phyloP scores from a whole-genome alignment of 345 rosid species.

The Ceriops zippeliana region DNA sequence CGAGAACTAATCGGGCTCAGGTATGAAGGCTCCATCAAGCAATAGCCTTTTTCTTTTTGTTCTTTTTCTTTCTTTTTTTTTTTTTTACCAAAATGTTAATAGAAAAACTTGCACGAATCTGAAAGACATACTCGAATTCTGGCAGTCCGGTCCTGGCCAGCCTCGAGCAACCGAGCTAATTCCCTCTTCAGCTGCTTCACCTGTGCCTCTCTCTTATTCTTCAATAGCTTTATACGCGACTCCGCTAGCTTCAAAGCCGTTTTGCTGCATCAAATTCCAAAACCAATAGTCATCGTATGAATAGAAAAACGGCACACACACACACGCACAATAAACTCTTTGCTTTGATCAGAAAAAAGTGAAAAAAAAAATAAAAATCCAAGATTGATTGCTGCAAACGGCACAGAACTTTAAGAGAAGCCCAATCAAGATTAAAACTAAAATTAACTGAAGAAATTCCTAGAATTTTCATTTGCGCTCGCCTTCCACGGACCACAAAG shows the following conservation, averaged over 20 bases:
- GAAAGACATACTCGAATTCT: constrained; percentile 57
- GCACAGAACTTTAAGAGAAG: not conserved
- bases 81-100: not conserved
- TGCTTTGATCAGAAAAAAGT: not conserved
- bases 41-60: no score
- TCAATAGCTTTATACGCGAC: constrained; percentile 73
- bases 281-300: not conserved
- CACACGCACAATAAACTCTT: not conserved
- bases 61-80: no score
- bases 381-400: not conserved
- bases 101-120: not conserved
- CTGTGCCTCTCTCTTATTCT: constrained; percentile 62
- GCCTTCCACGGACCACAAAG: no score
- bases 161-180: constrained; percentile 66
- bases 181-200: constrained; percentile 73
- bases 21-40: no score
- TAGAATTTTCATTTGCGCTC: not conserved
- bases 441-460: not conserved
- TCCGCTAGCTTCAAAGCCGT: constrained; percentile 63
- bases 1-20: no score
- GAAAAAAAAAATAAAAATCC: not conserved
- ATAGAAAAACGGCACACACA: no score
- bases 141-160: constrained; percentile 82
- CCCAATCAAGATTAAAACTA: not conserved
- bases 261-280: constrained; percentile 48